Base-by-base conservation (phyloP, 1,139 yeast species). In the Yamadazyma triangularis region DNA sequence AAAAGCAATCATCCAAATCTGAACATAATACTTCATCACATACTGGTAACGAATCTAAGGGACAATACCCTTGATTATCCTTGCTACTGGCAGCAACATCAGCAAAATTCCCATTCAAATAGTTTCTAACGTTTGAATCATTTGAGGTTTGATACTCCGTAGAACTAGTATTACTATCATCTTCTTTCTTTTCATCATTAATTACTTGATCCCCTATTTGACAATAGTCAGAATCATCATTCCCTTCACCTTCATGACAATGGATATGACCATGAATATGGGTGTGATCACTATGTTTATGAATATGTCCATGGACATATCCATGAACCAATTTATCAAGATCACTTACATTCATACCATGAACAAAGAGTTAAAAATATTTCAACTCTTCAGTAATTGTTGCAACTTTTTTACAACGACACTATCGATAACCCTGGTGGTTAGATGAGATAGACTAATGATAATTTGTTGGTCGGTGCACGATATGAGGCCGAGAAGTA, bases 231-330 rank as follows among this genome's bases (percentile, higher is more conserved):
- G 16, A 77, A 15, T 21, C 31, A 14, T 15, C 13, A 13, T 8
- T 14, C 7, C 29, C 25, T 9, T 24, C 18, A 6, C 23, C 24
- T 35, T 64, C 70, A 32, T 65, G 72, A 36, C 66, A 74, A 45
- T 79, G 86, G 23, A 78, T 73, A 48, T 79, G 85, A 3, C 85
- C 86, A 47, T 79, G 86, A 14, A 78, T 77, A 42, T 77, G 80
- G 7, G 83, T 76, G 46, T 78, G 76, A 44, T 76, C 75, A 38
- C 69, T 64, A 47, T 76, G 81, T 45, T 72, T 75, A 51, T 79
- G 85, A 21, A 79, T 77, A 46, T 79, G 85, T 1, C 85, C 85
- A 53, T 79, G 85, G 12, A 78, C 79, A 28, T 73, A 66, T 11
- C 83, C 82, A 40, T 73, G 74, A 12, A 68, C 60, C 18, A 50